A percentile compares a stretch with the other conserved stretches of the same genome.
Evolutionary conservation across 495 filamentous ascomycete genomes (phyloP).

Genomic region (Beverwykella pulmonaria): DNA sequence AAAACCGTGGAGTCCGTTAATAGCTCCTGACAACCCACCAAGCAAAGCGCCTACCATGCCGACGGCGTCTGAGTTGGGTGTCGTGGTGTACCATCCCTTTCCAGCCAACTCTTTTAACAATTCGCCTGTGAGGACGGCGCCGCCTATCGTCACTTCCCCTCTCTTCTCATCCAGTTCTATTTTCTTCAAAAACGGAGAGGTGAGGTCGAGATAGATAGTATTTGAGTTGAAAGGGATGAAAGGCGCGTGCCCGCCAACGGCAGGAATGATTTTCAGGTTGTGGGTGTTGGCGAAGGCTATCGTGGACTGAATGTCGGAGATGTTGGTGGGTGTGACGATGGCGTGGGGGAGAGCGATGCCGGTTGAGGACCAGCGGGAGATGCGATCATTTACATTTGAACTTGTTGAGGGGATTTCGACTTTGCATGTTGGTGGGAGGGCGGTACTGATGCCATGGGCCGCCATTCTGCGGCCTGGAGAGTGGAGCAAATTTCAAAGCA

Average conservation of each 20-base stretch:
- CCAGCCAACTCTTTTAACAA: slow-evolving; percentile 8
- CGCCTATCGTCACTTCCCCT: slow-evolving; percentile 10
- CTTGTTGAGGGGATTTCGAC: slow-evolving; percentile 8
- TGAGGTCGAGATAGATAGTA: slow-evolving; percentile 27
- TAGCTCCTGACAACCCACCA: neutral
- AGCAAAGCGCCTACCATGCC: slow-evolving; percentile 24
- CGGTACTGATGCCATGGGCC: neutral
- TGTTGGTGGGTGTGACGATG: slow-evolving; percentile 9
- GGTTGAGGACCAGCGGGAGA: slow-evolving; percentile 22
- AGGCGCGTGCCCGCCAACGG: slow-evolving; percentile 12
- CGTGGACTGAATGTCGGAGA: slow-evolving; percentile 13
- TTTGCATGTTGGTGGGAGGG: slow-evolving; percentile 6
- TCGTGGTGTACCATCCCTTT: slow-evolving; percentile 20
- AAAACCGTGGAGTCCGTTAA: slow-evolving; percentile 19
- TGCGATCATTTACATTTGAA: slow-evolving; percentile 1
- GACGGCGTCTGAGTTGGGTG: slow-evolving; percentile 17
- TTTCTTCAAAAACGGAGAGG: slow-evolving; percentile 1
- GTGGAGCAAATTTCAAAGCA: neutral
- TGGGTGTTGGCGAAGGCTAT: slow-evolving; percentile 14
- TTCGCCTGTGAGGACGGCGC: slow-evolving; percentile 5
- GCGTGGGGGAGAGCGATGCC: slow-evolving; percentile 10
- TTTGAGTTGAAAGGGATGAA: slow-evolving; percentile 22
- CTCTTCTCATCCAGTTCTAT: slow-evolving; percentile 15
- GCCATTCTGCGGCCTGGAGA: slow-evolving; percentile 1
- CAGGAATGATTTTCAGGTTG: slow-evolving; percentile 16